phyloP scores from a whole-genome alignment of 2,329 filamentous ascomycete genomes.

The Fusarium sublunatum region DNA sequence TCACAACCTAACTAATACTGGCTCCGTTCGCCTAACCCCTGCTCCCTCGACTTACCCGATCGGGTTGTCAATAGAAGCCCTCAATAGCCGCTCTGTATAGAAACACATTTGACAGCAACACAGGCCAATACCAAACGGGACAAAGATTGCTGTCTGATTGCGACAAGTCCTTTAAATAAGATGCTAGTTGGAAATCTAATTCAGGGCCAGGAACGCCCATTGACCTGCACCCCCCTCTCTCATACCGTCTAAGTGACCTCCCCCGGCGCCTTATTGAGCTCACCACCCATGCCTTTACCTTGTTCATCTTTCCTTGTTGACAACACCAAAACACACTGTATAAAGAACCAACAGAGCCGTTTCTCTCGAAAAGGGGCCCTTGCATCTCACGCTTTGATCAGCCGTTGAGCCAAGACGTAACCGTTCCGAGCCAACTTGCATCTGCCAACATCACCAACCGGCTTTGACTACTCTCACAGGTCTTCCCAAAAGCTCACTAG shows the following conservation, averaged over 20 bases:
- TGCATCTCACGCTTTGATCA: conserved; percentile 33
- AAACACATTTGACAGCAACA: conserved; percentile 15
- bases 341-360: conserved; percentile 16
- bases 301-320: conserved; percentile 14
- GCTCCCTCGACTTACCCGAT: conserved; percentile 42
- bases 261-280: conserved; percentile 24
- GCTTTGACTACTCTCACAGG: conserved; percentile 11
- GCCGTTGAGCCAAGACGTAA: conserved; percentile 35
- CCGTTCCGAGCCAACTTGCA: conserved; percentile 12
- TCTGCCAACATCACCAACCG: conserved; percentile 18
- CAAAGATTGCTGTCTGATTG: conserved; percentile 22
- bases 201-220: conserved; percentile 20
- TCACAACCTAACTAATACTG: background rate
- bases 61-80: conserved; percentile 51
- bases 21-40: conserved; percentile 20
- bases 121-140: conserved; percentile 19
- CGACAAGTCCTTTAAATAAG: background rate
- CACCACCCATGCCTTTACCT: background rate
- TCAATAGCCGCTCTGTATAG: conserved; percentile 47
- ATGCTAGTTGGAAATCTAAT: conserved; percentile 23
- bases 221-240: conserved; percentile 12
- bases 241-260: conserved; percentile 16
- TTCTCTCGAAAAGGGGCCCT: conserved; percentile 18
- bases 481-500: background rate
- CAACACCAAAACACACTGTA: conserved; percentile 11